Evolutionary conservation across 2,329 filamentous ascomycete genomes (phyloP).

Genomic region (Ramichloridium luteum): DNA sequence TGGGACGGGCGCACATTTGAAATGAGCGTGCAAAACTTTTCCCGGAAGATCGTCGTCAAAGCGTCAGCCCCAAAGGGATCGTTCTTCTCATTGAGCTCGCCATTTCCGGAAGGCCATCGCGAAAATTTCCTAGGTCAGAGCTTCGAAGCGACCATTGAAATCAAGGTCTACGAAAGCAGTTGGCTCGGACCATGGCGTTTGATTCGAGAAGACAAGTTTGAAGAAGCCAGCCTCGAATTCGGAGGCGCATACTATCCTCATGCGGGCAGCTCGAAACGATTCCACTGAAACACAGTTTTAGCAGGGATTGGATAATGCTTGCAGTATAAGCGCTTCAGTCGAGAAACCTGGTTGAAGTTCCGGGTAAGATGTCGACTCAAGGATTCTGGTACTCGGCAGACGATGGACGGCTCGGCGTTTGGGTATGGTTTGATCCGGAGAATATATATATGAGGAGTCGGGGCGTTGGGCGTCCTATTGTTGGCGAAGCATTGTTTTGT

Average conservation of each 20-base stretch:
- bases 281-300: no score
- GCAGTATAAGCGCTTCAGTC: no score
- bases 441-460: no score
- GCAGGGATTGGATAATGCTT: no score
- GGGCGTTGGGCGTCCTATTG: no score
- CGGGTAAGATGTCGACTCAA: no score
- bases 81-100: constrained; percentile 35
- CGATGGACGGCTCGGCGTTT: no score
- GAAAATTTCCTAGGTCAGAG: constrained; percentile 35
- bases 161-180: constrained; percentile 30
- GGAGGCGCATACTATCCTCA: constrained; percentile 36
- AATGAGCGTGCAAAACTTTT: constrained; percentile 28
- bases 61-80: constrained; percentile 30
- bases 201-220: constrained; percentile 30
- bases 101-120: constrained; percentile 35
- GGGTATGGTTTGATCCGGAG: no score
- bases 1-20: constrained; percentile 30
- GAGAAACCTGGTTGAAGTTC: no score
- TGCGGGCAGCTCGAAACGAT: constrained; percentile 27
- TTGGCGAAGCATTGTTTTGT: no score
- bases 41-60: constrained; percentile 29
- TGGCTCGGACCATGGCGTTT: constrained; percentile 31
- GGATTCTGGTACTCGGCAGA: no score
- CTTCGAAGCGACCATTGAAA: constrained; percentile 34
- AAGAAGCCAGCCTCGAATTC: constrained; percentile 37